A percentile compares a stretch with the other conserved stretches of the same genome.
Conservation (phyloP, 768 basidiomycete species). For the Strobilomyces confusus region DNA sequence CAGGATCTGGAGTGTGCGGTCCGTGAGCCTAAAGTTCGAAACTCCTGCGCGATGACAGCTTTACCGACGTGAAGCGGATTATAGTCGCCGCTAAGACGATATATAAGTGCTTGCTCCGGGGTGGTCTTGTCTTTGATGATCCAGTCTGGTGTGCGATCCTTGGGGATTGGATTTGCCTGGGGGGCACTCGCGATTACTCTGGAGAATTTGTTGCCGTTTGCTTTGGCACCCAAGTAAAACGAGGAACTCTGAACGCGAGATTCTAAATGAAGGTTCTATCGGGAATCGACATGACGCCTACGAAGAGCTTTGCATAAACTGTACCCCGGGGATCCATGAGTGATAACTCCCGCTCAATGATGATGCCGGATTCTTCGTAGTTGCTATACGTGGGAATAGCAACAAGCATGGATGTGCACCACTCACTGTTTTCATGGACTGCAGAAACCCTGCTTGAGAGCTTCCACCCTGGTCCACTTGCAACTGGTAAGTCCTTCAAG, state of each 20-base stretch:
- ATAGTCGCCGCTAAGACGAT: constrained; percentile 75
- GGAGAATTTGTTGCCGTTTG: constrained; percentile 55
- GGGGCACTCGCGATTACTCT: constrained; percentile 60
- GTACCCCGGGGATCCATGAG: constrained; percentile 62
- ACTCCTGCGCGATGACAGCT: constrained; percentile 6
- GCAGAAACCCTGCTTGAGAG: constrained; percentile 62
- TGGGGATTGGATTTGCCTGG: constrained; percentile 56
- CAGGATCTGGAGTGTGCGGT: constrained; percentile 49
- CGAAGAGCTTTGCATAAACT: constrained; percentile 60
- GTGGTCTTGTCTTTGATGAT: constrained; percentile 59
- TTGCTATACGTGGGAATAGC: neutral
- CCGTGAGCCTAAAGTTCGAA: neutral
- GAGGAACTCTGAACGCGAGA: constrained; percentile 45
- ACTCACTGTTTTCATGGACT: constrained; percentile 78
- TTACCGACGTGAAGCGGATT: constrained; percentile 74
- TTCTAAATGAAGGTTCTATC: neutral
- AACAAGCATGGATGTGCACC: neutral
- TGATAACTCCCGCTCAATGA: constrained; percentile 58
- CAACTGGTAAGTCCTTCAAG: constrained; percentile 69
- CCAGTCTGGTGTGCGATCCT: constrained; percentile 58
- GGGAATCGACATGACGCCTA: constrained; percentile 23
- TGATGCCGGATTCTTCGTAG: constrained; percentile 64
- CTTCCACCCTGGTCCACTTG: constrained; percentile 78
- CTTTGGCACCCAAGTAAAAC: constrained; percentile 68
- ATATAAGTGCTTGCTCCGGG: constrained; percentile 63